These are phyloP conservation scores for Penicillium polonicum DNA, from an alignment of 2,329 filamentous ascomycete species.

Conservation along the genomic window DNA sequence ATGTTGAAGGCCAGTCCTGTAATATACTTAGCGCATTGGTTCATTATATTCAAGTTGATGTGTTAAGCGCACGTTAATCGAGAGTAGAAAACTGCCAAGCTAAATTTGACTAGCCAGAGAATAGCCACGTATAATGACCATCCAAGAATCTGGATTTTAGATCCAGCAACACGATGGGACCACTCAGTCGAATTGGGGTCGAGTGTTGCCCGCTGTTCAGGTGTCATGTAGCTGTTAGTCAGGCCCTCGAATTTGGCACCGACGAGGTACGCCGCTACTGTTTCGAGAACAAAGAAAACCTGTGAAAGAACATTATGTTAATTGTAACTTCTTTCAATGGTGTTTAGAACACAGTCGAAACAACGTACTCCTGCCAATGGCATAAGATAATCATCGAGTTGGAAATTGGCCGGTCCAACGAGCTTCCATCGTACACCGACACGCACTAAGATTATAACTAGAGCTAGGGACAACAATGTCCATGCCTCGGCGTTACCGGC, in stretches of 20 bases:
- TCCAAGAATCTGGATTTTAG: conserved; percentile 52
- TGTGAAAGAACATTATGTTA: conserved; percentile 19
- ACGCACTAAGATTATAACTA: conserved; percentile 14
- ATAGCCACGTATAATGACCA: conserved; percentile 56
- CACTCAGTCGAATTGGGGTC: conserved; percentile 48
- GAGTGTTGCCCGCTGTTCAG: conserved; percentile 48
- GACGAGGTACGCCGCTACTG: conserved; percentile 49
- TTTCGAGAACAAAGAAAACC: conserved; percentile 51
- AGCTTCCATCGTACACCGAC: conserved; percentile 20
- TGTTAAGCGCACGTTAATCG: conserved; percentile 46
- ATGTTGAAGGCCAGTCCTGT: conserved; percentile 39
- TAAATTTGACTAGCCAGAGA: conserved; percentile 53
- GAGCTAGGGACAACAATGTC: conserved; percentile 44
- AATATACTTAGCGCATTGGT: not conserved
- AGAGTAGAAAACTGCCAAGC: conserved; percentile 56
- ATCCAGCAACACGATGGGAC: conserved; percentile 49
- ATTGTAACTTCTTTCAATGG: not conserved
- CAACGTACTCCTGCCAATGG: conserved; percentile 19
- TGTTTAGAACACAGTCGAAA: not conserved
- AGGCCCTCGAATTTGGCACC: conserved; percentile 49
- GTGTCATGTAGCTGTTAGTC: conserved; percentile 58
- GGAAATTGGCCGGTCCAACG: conserved; percentile 16
- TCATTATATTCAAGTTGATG: not conserved
- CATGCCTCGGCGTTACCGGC: conserved; percentile 40
- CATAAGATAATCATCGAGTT: conserved; percentile 25